Conservation (phyloP, 306 rosid genomes). For the Alnus rubra region DNA sequence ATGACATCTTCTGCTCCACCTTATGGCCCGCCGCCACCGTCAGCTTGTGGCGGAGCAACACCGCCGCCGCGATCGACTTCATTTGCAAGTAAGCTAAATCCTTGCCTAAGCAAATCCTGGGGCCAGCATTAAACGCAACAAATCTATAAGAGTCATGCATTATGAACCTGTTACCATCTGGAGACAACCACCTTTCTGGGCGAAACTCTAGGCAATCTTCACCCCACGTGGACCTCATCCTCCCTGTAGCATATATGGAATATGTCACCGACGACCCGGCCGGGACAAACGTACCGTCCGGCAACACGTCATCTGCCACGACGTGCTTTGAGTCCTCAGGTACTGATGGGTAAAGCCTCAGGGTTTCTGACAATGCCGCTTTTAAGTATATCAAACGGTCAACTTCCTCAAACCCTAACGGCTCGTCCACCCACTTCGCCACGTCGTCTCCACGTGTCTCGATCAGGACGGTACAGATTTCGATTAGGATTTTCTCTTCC, state of each 20-base stretch:
- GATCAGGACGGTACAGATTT: constrained; percentile 53
- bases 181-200: constrained; percentile 83
- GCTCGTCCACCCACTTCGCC: constrained; percentile 56
- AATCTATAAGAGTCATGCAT: constrained; percentile 73
- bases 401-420: constrained; percentile 71
- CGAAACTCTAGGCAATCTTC: constrained; percentile 79
- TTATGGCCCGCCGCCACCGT: constrained; percentile 57
- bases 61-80: constrained; percentile 82
- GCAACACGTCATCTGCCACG: constrained; percentile 62
- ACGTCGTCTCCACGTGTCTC: constrained; percentile 69
- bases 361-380: constrained; percentile 81
- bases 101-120: constrained; percentile 87
- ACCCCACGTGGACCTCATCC: constrained; percentile 80
- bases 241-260: constrained; percentile 76
- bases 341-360: constrained; percentile 79
- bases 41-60: constrained; percentile 76
- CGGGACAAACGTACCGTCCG: constrained; percentile 84
- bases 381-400: constrained; percentile 73
- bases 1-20: constrained; percentile 91
- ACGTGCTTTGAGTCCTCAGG: constrained; percentile 91
- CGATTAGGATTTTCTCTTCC: constrained; percentile 61
- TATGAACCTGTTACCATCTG: constrained; percentile 55
- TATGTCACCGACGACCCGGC: constrained; percentile 84
- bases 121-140: constrained; percentile 95
- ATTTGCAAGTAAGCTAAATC: constrained; percentile 88